Evolutionary conservation across 2,329 filamentous ascomycete species (phyloP).

Genomic region (Lasiodiplodia sp.): DNA sequence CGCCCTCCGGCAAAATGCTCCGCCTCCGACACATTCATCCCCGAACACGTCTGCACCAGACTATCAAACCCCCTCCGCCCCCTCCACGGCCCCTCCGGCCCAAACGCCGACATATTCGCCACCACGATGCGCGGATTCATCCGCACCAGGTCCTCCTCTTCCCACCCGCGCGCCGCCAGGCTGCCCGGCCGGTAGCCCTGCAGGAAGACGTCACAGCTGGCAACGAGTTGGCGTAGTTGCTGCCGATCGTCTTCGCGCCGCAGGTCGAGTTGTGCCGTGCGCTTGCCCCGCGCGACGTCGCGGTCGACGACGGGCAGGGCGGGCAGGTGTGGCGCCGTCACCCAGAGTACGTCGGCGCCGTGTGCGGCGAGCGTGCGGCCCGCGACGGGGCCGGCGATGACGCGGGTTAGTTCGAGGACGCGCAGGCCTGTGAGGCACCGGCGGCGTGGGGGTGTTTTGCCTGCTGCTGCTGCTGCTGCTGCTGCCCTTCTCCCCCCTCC

Average conservation of each 20-base stretch:
- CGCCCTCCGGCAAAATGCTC: slow-evolving; percentile 44
- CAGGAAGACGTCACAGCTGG: slow-evolving; percentile 59
- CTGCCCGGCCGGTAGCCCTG: slow-evolving; percentile 57
- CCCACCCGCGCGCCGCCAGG: slow-evolving; percentile 51
- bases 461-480: slow-evolving; percentile 10
- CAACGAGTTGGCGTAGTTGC: slow-evolving; percentile 43
- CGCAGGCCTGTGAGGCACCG: slow-evolving; percentile 53
- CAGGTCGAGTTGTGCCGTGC: slow-evolving; percentile 55
- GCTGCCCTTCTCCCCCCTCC: too few relatives aligned
- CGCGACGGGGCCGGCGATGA: slow-evolving; percentile 58
- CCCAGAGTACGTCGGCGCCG: slow-evolving; percentile 57
- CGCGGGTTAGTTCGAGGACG: slow-evolving; percentile 58
- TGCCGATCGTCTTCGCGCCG: neutral
- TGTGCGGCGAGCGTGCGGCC: slow-evolving; percentile 52
- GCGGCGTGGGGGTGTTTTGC: slow-evolving; percentile 21
- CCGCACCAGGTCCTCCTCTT: slow-evolving; percentile 46
- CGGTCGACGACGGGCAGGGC: slow-evolving; percentile 53
- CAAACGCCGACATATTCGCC: slow-evolving; percentile 63
- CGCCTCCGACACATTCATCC: slow-evolving; percentile 64
- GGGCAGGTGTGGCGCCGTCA: slow-evolving; percentile 51
- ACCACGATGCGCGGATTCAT: slow-evolving; percentile 56
- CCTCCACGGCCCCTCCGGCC: slow-evolving; percentile 56
- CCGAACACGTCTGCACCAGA: slow-evolving; percentile 62
- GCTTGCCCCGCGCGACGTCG: slow-evolving; percentile 61
- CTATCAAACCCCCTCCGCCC: slow-evolving; percentile 63